Percentiles rank a stretch among this genome's conserved stretches.
phyloP scores from a whole-genome alignment of 306 rosid species.

The Vachellia pachyceras region DNA sequence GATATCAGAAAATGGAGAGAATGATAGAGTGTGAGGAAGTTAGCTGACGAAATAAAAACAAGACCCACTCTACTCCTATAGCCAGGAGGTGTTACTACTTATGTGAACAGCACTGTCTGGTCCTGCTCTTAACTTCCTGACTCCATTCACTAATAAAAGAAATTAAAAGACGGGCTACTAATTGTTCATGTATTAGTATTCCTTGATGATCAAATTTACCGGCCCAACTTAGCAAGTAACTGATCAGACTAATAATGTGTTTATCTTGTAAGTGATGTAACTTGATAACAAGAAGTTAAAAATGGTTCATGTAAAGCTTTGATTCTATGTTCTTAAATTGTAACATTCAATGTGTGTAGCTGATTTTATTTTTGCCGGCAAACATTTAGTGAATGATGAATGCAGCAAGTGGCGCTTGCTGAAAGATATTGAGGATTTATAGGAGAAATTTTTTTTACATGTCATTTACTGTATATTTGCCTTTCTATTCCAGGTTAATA shows the following conservation, averaged over 20 bases:
- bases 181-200: neutral
- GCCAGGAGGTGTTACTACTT: neutral
- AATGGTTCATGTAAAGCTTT: constrained; percentile 11
- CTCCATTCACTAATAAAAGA: neutral
- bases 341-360: neutral
- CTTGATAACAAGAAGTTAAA: constrained; percentile 11
- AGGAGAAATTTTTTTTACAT: constrained; percentile 21
- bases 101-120: neutral
- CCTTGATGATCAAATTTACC: neutral
- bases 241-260: neutral
- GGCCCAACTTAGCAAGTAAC: constrained; percentile 21
- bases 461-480: constrained; percentile 31
- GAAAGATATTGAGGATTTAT: neutral
- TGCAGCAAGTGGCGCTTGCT: constrained; percentile 10
- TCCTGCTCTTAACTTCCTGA: neutral
- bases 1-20: neutral
- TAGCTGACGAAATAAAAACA: neutral
- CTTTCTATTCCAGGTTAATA: constrained; percentile 71
- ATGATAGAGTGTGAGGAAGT: neutral
- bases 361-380: neutral
- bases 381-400: neutral
- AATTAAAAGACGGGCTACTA: neutral
- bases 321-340: constrained; percentile 1
- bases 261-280: constrained; percentile 19
- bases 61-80: neutral